Conservation (phyloP, 2,329 filamentous ascomycete genomes). For the Diaporthe caulivora region DNA sequence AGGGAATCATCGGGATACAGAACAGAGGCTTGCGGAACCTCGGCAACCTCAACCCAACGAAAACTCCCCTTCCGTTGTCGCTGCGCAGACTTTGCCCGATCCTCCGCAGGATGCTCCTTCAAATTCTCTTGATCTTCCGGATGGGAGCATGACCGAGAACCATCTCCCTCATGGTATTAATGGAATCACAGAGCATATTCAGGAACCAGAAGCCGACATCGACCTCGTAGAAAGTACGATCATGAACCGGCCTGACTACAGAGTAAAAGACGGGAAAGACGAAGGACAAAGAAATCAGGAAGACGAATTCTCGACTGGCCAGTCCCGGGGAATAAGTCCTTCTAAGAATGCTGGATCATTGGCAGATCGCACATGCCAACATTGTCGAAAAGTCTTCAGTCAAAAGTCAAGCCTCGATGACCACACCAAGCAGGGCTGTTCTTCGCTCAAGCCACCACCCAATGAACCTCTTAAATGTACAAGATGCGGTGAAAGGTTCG, state of each 20-base stretch:
- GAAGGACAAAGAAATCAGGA: neutral
- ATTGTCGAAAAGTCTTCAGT: constrained; percentile 2
- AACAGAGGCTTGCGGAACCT: neutral
- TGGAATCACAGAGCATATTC: neutral
- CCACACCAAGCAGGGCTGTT: neutral
- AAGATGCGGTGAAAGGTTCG: neutral
- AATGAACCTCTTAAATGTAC: neutral
- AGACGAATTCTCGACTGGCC: neutral
- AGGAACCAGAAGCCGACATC: neutral
- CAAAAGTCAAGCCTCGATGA: neutral
- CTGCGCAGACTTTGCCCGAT: neutral
- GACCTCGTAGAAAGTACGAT: neutral
- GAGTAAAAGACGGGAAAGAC: neutral
- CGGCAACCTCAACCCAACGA: neutral
- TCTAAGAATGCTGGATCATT: neutral
- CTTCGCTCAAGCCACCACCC: neutral
- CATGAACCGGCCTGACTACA: neutral
- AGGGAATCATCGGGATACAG: neutral
- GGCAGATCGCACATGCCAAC: constrained; percentile 1
- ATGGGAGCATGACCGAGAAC: neutral
- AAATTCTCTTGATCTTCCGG: neutral
- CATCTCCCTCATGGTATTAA: neutral
- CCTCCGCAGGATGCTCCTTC: neutral
- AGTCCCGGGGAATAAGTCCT: neutral
- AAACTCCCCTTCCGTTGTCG: neutral